These are phyloP conservation scores for Plasmodium blacklocki DNA, from an alignment of 169 alveolate species.

Conservation along the genomic window DNA sequence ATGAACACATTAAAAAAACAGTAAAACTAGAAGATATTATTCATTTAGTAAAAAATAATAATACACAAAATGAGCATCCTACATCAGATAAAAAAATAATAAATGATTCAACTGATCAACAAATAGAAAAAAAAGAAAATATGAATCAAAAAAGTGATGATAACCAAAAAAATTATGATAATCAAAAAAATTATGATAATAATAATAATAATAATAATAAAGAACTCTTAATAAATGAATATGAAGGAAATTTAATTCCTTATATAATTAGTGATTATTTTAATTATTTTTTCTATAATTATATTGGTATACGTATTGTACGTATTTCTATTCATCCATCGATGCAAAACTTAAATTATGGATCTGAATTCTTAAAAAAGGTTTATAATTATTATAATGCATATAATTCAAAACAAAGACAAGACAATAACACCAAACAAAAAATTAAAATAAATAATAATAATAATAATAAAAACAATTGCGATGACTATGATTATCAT, in stretches of 20 bases:
- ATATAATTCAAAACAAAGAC: slow-evolving; percentile 48
- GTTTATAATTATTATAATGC: slow-evolving; percentile 52
- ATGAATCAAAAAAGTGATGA: not conserved
- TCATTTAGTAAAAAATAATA: not conserved
- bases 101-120: not conserved
- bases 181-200: slow-evolving; percentile 85
- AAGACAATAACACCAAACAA: not conserved
- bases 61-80: not conserved
- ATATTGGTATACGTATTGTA: slow-evolving; percentile 93
- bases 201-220: slow-evolving; percentile 91
- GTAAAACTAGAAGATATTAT: slow-evolving; percentile 23
- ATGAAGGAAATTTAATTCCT: slow-evolving; percentile 95
- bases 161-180: slow-evolving; percentile 27
- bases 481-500: too few species aligned
- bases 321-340: slow-evolving; percentile 99
- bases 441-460: too few species aligned
- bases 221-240: slow-evolving; percentile 98
- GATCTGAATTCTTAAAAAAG: slow-evolving; percentile 93
- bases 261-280: slow-evolving; percentile 94
- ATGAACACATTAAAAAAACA: not conserved
- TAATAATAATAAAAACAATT: too few species aligned
- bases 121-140: not conserved
- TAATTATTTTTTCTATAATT: slow-evolving; percentile 83
- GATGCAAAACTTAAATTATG: slow-evolving; percentile 98
- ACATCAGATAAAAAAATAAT: not conserved